Evolutionary conservation across 192 early-diverging fungal genomes (phyloP), one percentile per base, ranked within the genome.

Genomic region (Pilobolus umbonatus): DNA sequence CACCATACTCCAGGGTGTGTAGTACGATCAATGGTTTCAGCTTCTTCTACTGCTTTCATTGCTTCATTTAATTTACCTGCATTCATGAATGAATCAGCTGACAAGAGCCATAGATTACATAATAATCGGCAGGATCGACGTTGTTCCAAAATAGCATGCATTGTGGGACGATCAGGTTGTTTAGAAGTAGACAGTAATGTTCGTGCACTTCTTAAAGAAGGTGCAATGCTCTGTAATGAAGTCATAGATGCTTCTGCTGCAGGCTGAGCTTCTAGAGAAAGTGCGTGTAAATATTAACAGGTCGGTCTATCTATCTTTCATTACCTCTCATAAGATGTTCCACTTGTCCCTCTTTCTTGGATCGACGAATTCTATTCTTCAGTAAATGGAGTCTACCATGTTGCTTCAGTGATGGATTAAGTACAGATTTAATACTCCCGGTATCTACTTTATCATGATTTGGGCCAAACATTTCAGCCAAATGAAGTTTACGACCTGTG

Each of bases 1-100:
- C 71, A 75, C 83, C 83, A 85, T 0, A 82, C 71, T 49, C 75
- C 75, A 0, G 80, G 71, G 51, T 74, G 73, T 4, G 68, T 67
- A 5, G 65, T 45, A 19, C 62, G 55, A 52, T 79, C 75, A 10
- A 77, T 53, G 15, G 69, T 61, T 57, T 85, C 79, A 0, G 83
- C 83, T 55, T 77, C 79, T 31, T 67, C 73, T 53, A 85, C 64
- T 4, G 83, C 77, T 34, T 79, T 80, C 22, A 56, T 12, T 12
- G 80, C 79, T 29, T 85, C 83, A 1, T 83, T 80, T 14, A 77
- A 57, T 34, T 74, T 67, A 28, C 68, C 77, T 1, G 75, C 66
- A 7, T 66, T 46, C 32, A 75, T 57, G 54, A 80, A 85, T 0
- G 69, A 61, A 4, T 70, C 62, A 2, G 83, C 81, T 11, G 80